Evolutionary conservation across 1,139 yeast species (phyloP), one percentile per base, ranked within the genome.

Genomic region (Suhomyces maxii): DNA sequence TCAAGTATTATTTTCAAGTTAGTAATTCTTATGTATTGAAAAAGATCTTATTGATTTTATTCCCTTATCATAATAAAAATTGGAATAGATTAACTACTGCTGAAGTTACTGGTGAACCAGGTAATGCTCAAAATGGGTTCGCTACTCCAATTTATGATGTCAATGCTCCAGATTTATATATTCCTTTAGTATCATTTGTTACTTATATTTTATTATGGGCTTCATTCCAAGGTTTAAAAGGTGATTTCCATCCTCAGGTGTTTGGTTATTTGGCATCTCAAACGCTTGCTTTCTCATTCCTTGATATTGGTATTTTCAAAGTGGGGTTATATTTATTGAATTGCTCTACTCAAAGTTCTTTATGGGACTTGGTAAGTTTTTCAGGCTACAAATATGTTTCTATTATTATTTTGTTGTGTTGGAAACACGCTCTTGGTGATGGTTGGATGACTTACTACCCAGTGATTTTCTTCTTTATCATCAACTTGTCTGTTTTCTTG

Each of bases 311-410:
- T 36, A 59, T 75, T n/a, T 74, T 76, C 57, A 69, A 69, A 51
- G 60, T 71, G 12, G 80, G 80, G 1, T 68, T 75, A 51, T 75
- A 76, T 55, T 64, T 76, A 48, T 64, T 76, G 50, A 71, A 65
- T 55, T 73, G 79, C 79, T 86, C 59, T 61, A 76, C 63, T 60
- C 86, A 54, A 76, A 82, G 72, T 42, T 65, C 76, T 47, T 71
- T 87, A 42, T 84, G 93, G 76, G 99, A 95, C 64, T 75, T 93
- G 51, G 79, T 89, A 9, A 87, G 97, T 53, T 93, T 89, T 67
- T 85, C 95, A 44, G 97, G 99, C 30, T 95, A 95, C 75, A 95
- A 95, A 66, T 95, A 90, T 63, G 91, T 95, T 34, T 89, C 96
- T 6, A 76, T 86, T 52, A 77, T 85, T 34, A 65, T 78, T 14